Base-by-base conservation (phyloP, 2,329 filamentous ascomycete species). In the Daldinia sp. region DNA sequence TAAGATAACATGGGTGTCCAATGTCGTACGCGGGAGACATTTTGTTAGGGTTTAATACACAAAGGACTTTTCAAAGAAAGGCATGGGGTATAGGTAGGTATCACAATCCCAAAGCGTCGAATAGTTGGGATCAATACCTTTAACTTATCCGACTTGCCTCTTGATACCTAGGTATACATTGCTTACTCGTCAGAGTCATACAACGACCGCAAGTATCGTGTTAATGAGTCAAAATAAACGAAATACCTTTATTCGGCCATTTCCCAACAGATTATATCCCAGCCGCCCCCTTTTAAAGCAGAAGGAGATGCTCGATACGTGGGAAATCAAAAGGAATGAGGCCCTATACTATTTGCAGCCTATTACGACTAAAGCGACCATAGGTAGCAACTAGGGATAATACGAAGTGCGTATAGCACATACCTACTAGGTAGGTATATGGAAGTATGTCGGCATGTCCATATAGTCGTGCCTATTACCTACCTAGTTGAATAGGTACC, bases 31-130 rank as follows among this genome's bases (percentile, higher is more conserved):
- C 23, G 52, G 41, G 43, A 37, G 32, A 54, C 15, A 21, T 60
- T 61, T 51, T 52, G 49, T 41, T 47, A 57, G 48, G 48, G 39
- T 25, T 64, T 32, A 34, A n/a, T 25, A 54, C 54, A 45, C 17
- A 48, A 48, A 45, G 13, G 39, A 8, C 39, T 15, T 45, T n/a
- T 23, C 13, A 4, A 30, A 30, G 21, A 37, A 37, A 56, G 29
- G 11, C 39, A 50, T 47, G 37, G 47, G 51, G 17, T n/a, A n/a
- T n/a, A n/a, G n/a, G n/a, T n/a, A n/a, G n/a, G n/a, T 61, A 43
- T 34, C 41, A 37, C 52, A 53, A 41, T 50, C 34, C 50, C 15
- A 43, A 60, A 60, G 15, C 50, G 37, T 43, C 34, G 39, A 55
- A 23, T 45, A 45, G 21, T 45, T 25, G 27, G 21, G 21, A 45